Evolutionary conservation across 176 grass and related monocot species (phyloP), one percentile per base, ranked within the genome.

Genomic region (Lolium perenne): DNA sequence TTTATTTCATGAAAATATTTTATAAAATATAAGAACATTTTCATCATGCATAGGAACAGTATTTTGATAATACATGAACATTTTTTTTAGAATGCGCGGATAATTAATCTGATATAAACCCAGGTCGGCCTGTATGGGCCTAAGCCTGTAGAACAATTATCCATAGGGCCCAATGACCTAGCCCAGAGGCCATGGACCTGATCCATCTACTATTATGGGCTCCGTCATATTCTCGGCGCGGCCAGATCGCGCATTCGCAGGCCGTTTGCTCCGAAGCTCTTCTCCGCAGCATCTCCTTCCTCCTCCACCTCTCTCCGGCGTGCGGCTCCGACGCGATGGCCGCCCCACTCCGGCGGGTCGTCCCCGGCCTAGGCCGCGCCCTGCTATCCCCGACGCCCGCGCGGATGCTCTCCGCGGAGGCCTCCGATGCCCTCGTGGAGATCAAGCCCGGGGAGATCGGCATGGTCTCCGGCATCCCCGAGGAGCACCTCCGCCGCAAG

Each of bases 391-490:
- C 78, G 11, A 38, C 86, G 0, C 78, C 84, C 18, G 23, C 76
- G 41, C 89, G 97, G 91, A 88, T 81, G 74, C 47, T 96, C 80
- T 89, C 97, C 9, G 64, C 81, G 12, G 86, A 26, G 54, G 77
- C 90, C 26, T 88, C 94, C 16, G 94, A 93, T 15, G 63, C 92
- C 59, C 88, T 99, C 11, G 90, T 94, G 6, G 90, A 96, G 90
- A 66, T 99, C 89, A 96, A 93, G 87, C 80, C 94, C 13, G 90
- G 92, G 10, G 97, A 99, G 90, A 86, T 99, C 85, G 97, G 97
- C 83, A 91, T 94, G 84, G 94, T 99, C 66, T 91, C 92, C n/a
- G 94, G 97, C 16, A 93, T 99, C 71, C 94, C 97, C 66, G 79
- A 91, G 49, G 92, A 99, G 82, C 97, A 96, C 56, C 97, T 99